Conservation (phyloP, 2,329 filamentous ascomycete genomes). For the Pseudogymnoascus sp. region DNA sequence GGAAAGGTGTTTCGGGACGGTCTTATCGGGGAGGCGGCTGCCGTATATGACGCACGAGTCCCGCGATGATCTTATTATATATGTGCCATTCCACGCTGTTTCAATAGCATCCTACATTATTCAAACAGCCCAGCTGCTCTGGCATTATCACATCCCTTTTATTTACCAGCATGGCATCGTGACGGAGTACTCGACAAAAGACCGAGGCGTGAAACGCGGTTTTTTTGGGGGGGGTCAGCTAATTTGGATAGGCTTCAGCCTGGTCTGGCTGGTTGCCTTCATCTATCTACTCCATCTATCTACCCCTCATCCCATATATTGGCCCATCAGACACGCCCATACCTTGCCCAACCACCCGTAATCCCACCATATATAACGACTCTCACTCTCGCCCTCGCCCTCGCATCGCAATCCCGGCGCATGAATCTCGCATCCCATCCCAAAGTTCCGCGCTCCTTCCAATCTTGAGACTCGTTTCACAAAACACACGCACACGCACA, state of each 20-base stretch:
- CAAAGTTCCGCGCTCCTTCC: neutral
- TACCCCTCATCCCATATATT: constrained; percentile 1
- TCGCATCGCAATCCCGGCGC: neutral
- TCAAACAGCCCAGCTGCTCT: neutral
- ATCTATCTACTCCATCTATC: neutral
- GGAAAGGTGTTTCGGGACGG: neutral
- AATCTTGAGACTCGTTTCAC: constrained; percentile 1
- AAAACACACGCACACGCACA: neutral
- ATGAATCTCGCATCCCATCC: neutral
- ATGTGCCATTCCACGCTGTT: neutral
- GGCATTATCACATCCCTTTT: neutral
- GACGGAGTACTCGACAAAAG: neutral
- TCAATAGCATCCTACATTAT: neutral
- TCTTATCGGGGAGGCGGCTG: neutral
- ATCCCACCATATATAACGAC: neutral
- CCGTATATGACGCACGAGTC: constrained; percentile 4
- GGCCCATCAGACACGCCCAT: neutral
- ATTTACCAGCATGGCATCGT: neutral
- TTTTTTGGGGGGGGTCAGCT: neutral
- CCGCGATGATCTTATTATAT: neutral
- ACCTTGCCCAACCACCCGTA: constrained; percentile 1
- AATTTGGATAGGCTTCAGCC: neutral
- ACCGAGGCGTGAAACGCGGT: neutral
- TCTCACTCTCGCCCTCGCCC: neutral
- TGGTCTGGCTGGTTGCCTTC: neutral